Evolutionary conservation across 1,139 yeast species (phyloP).

Genomic region (Magnusiomyces sp.): DNA sequence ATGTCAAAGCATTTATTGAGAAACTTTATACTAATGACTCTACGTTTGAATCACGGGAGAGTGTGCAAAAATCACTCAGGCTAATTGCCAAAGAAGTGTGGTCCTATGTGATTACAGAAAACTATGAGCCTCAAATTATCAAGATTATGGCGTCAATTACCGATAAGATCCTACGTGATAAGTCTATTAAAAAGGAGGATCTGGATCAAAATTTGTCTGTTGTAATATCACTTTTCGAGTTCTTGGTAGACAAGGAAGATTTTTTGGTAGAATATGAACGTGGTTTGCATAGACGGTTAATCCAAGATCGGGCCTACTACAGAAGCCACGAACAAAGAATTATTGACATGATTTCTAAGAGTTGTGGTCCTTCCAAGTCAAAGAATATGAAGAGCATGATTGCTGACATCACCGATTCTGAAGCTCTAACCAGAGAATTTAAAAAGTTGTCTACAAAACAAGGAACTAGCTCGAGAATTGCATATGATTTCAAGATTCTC

Average conservation of each 20-base stretch:
- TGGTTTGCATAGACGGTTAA: conserved; percentile 32
- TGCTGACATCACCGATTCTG: conserved; percentile 28
- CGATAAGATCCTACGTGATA: not conserved
- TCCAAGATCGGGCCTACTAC: conserved; percentile 26
- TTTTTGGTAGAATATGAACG: conserved; percentile 24
- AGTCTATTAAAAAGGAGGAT: not conserved
- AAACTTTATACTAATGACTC: not conserved
- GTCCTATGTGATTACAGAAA: not conserved
- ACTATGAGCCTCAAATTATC: not conserved
- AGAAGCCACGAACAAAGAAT: conserved; percentile 26
- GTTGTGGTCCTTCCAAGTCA: conserved; percentile 30
- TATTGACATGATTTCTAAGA: conserved; percentile 25
- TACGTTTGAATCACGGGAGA: not conserved
- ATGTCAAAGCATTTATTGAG: not conserved
- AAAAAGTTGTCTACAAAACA: conserved; percentile 8
- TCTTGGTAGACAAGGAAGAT: not conserved
- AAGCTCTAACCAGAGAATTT: conserved; percentile 13
- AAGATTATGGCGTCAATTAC: not conserved
- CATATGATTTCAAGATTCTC: conserved; percentile 25
- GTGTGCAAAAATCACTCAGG: not conserved
- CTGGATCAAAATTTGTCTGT: not conserved
- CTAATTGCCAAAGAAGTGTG: not conserved
- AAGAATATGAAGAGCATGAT: conserved; percentile 31
- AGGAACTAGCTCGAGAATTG: conserved; percentile 5
- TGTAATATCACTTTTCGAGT: not conserved